Evolutionary conservation across 495 filamentous ascomycete species (phyloP).

Genomic region (Hyaloscypha hepaticicola): DNA sequence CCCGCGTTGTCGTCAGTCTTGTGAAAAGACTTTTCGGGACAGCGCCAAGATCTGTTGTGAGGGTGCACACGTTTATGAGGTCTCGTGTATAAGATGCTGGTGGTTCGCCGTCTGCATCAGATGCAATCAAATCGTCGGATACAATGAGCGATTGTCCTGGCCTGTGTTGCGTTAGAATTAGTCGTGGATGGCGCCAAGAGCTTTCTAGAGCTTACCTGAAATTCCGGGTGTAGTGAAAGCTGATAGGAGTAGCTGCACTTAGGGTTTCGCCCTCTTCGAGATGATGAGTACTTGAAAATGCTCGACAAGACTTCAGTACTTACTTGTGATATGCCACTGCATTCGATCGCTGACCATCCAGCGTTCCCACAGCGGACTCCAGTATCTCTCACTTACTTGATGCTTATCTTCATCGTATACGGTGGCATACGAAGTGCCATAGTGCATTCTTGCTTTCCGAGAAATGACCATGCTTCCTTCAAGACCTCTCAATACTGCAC

Average conservation of each 20-base stretch:
- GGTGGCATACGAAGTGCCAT: conserved; percentile 76
- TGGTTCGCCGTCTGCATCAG: conserved; percentile 57
- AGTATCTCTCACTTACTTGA: conserved; percentile 64
- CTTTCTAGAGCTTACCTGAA: conserved; percentile 45
- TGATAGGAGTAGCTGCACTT: conserved; percentile 63
- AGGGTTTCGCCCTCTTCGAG: conserved; percentile 59
- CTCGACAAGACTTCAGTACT: conserved; percentile 20
- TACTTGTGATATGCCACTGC: conserved; percentile 78
- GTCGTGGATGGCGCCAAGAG: not conserved
- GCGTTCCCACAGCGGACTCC: conserved; percentile 73
- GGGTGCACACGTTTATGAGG: conserved; percentile 67
- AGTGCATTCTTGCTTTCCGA: conserved; percentile 66
- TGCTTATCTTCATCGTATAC: conserved; percentile 72
- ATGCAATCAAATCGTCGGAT: conserved; percentile 72
- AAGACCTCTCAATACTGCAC: conserved; percentile 64
- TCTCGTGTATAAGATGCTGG: conserved; percentile 56
- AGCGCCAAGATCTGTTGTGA: conserved; percentile 69
- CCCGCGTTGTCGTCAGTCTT: conserved; percentile 65
- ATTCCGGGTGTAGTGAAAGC: conserved; percentile 78
- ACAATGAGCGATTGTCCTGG: conserved; percentile 42
- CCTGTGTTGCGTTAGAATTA: conserved; percentile 16
- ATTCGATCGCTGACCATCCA: conserved; percentile 80
- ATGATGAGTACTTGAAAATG: conserved; percentile 12
- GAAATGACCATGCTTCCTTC: conserved; percentile 71
- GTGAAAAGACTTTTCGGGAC: conserved; percentile 67